Evolutionary conservation across 2,329 filamentous ascomycete species (phyloP).

Genomic region (Lecanosticta acicola): DNA sequence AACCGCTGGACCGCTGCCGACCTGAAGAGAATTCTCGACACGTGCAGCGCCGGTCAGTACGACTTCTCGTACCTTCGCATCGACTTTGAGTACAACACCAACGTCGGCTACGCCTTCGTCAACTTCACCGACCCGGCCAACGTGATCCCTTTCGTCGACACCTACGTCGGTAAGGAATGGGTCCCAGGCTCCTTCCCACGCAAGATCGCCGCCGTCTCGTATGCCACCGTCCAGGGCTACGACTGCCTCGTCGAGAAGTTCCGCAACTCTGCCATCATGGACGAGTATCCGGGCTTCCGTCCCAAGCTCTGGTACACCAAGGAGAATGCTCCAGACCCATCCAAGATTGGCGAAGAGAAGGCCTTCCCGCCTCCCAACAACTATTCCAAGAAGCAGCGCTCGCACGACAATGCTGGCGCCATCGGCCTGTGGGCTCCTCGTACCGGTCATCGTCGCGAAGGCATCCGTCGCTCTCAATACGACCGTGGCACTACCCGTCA

Average conservation of each 20-base stretch:
- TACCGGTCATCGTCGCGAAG: slow-evolving; percentile 59
- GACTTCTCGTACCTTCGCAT: slow-evolving; percentile 96
- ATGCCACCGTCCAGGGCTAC: slow-evolving; percentile 93
- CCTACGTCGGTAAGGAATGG: slow-evolving; percentile 46
- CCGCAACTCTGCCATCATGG: slow-evolving; percentile 92
- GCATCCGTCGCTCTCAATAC: slow-evolving; percentile 64
- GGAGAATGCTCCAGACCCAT: slow-evolving; percentile 33
- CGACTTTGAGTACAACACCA: slow-evolving; percentile 47
- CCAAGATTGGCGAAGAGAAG: slow-evolving; percentile 64
- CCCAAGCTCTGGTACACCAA: slow-evolving; percentile 68
- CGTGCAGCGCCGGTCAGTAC: slow-evolving; percentile 73
- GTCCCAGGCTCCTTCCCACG: slow-evolving; percentile 56
- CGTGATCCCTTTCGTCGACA: slow-evolving; percentile 64
- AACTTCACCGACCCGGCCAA: slow-evolving; percentile 79
- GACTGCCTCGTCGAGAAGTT: slow-evolving; percentile 93
- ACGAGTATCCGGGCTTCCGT: slow-evolving; percentile 72
- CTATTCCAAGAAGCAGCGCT: slow-evolving; percentile 78
- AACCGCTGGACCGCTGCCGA: slow-evolving; percentile 67
- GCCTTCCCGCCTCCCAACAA: slow-evolving; percentile 76
- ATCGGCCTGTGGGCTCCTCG: slow-evolving; percentile 82
- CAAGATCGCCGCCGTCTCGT: slow-evolving; percentile 85
- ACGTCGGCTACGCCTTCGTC: slow-evolving; percentile 95
- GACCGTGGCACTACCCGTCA: slow-evolving; percentile 65
- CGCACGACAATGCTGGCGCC: slow-evolving; percentile 78
- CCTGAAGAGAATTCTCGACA: slow-evolving; percentile 72